Evolutionary conservation across 352 stramenopile species (phyloP).

Genomic region (Elongisporangium prolatum): DNA sequence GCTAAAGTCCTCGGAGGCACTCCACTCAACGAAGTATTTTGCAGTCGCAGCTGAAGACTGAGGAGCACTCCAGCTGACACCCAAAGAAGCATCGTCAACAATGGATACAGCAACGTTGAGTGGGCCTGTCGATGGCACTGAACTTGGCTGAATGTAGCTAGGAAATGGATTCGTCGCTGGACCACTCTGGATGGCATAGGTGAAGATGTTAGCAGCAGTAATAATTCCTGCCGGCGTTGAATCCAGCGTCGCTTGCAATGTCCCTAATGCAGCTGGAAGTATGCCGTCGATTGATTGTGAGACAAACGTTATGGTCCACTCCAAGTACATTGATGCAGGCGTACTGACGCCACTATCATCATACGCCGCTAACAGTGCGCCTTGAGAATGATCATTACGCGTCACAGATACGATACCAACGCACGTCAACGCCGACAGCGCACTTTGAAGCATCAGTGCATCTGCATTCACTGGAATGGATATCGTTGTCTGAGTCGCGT

Average conservation of each 20-base stretch:
- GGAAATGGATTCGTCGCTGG: slow-evolving; percentile 11
- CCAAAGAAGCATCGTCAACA: slow-evolving; percentile 53
- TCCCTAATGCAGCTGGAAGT: slow-evolving; percentile 41
- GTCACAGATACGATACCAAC: slow-evolving; percentile 56
- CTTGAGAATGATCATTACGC: slow-evolving; percentile 57
- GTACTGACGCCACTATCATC: slow-evolving; percentile 47
- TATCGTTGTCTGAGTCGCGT: slow-evolving; percentile 18
- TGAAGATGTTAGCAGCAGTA: slow-evolving; percentile 12
- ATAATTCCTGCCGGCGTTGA: slow-evolving; percentile 12
- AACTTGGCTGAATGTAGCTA: slow-evolving; percentile 22
- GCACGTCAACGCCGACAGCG: slow-evolving; percentile 39
- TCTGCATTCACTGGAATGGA: slow-evolving; percentile 47
- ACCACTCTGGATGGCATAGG: slow-evolving; percentile 27
- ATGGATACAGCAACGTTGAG: slow-evolving; percentile 48
- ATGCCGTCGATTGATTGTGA: slow-evolving; percentile 39
- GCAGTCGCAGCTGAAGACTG: slow-evolving; percentile 10
- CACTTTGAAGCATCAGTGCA: slow-evolving; percentile 42
- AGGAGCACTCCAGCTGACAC: slow-evolving; percentile 59
- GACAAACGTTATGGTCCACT: slow-evolving; percentile 81
- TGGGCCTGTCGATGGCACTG: slow-evolving; percentile 44
- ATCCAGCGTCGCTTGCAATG: slow-evolving; percentile 26
- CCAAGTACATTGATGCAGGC: slow-evolving; percentile 30
- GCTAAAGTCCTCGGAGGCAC: slow-evolving; percentile 12
- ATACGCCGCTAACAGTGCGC: slow-evolving; percentile 24
- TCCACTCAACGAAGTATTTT: slow-evolving; percentile 56